Base-by-base conservation (phyloP, 768 basidiomycete genomes). In the Xerocomellus intermedius region DNA sequence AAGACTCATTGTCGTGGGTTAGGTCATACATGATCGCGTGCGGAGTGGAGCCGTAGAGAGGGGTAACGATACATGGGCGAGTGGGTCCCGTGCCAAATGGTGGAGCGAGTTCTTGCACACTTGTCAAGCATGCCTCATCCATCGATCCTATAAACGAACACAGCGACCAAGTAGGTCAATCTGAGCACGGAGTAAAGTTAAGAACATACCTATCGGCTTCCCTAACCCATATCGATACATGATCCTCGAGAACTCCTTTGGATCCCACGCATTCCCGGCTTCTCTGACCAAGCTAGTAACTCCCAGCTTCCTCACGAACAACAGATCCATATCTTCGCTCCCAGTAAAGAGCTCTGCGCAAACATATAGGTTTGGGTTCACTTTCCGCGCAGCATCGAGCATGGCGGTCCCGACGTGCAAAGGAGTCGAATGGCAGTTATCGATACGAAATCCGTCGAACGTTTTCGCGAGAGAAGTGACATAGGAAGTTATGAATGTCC, bases 361-460 rank as follows among this genome's bases (percentile, higher is more conserved):
- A 33, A 99, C 84, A 65, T 98, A 98, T n/a, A 99, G 78, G 64
- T 98, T 81, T 2, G 94, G 95, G 60, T 93, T 93, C 48, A 85
- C 84, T 21, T 85, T 85, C 32, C 97, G 83, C 7, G 95, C 95
- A 17, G 86, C 85, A 67, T 99, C 97, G 35, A 99, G 85, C 77
- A 99, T 86, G 42, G 79, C 77, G n/a, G 87, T 87, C n/a, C 97
- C 97, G n/a, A 98, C 94, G 60, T 92, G 85, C 33, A 98, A 74
- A 14, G 97, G 97, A 0, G 97, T 99, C 4, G 96, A 98, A 73
- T 99, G 96, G 58, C 94, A 97, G 68, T 99, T 99, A 74, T 99
- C 97, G 63, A 99, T 88, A 28, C 97, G 84, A 81, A 99, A 99
- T 10, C 97, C 97, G 56, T 98, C 89, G 67, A 98, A 99, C 8